Evolutionary conservation across 495 filamentous ascomycete genomes (phyloP), one percentile per base, ranked within the genome.

Genomic region (Cetradonia linearis): DNA sequence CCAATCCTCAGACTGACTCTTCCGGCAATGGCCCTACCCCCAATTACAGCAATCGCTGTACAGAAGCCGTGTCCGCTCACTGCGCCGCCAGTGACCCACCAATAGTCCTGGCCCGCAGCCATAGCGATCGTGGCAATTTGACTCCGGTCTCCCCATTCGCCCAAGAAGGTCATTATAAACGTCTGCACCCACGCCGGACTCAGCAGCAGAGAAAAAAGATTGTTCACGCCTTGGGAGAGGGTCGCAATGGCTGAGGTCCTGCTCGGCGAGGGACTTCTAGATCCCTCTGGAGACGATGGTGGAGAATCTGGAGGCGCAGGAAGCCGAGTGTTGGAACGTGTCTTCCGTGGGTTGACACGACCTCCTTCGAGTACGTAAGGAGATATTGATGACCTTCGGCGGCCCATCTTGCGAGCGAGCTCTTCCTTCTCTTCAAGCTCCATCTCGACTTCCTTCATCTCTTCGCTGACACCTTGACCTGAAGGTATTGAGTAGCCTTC

Each of bases 91-190:
- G 90, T 96, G 18, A 98, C 93, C 89, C 91, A 96, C 93, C 91
- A 97, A 69, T 97, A 97, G 70, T 97, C 94, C 73, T 94, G 88
- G 3, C 93, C 93, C 11, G 93, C 93, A 50, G 93, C 94, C 93
- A 98, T 98, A 42, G 93, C 93, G 68, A 98, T 96, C 7, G 93
- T 98, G 18, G 93, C 94, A 68, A 98, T 98, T 72, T 98, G 93
- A 68, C 88, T 94, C 62, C 93, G 84, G 68, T 98, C 93, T 52
- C 93, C 93, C 93, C 94, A 97, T 71, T 98, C 93, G 11, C 93
- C 93, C 33, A 98, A 75, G 74, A 98, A 98, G 4, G 93, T 98
- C 93, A 98, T 98, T 62, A 91, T 83, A 70, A 98, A 98, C 6
- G 94, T 98, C 72, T 98, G 93, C 16, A 98, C 93, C 93, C 93